These are phyloP conservation scores for Epichloe elymi DNA, from an alignment of 2,329 filamentous ascomycete species.

Conservation along the genomic window DNA sequence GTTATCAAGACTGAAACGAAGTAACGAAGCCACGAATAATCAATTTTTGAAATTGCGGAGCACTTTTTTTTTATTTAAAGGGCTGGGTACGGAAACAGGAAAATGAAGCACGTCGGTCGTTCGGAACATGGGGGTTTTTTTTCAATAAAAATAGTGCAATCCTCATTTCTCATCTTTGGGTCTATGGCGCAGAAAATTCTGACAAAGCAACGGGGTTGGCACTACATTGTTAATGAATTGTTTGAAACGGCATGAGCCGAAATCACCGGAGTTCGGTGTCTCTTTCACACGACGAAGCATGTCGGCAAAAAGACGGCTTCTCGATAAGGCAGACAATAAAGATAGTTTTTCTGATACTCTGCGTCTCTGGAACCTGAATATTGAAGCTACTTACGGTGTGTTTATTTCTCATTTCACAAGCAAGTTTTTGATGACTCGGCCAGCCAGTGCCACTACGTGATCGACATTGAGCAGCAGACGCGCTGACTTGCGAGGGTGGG, in stretches of 20 bases:
- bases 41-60: background rate
- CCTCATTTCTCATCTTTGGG: background rate
- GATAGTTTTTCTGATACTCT: too few species aligned
- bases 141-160: too few species aligned
- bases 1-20: background rate
- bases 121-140: too few species aligned
- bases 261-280: background rate
- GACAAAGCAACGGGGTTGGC: background rate
- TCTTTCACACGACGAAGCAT: background rate
- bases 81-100: background rate
- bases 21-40: conserved; percentile 4
- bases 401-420: too few species aligned
- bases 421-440: too few species aligned
- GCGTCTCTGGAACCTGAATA: too few species aligned
- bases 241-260: background rate
- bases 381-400: too few species aligned
- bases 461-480: too few species aligned
- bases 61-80: background rate
- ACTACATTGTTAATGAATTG: background rate
- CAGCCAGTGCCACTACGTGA: too few species aligned
- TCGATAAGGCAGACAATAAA: too few species aligned
- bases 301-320: too few species aligned
- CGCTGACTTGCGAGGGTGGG: too few species aligned
- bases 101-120: background rate
- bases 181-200: background rate